phyloP scores from a whole-genome alignment of 2,329 filamentous ascomycete species.

The Tolypocladium tundrense region DNA sequence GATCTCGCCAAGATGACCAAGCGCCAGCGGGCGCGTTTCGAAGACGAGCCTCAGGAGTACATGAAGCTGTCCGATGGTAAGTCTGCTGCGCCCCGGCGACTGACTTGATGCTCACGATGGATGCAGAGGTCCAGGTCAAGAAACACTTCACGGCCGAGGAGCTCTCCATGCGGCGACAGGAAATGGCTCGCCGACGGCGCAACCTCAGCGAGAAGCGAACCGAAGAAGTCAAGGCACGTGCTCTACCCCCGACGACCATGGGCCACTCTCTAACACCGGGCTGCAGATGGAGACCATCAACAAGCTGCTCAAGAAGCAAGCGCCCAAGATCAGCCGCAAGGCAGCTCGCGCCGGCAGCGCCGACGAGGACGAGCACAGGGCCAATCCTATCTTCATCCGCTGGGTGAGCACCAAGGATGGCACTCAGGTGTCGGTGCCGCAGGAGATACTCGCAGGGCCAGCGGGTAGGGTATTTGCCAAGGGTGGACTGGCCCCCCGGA shows the following conservation, averaged over 20 bases:
- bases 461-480: slow-evolving; percentile 47
- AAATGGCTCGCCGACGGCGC: slow-evolving; percentile 50
- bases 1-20: slow-evolving; percentile 52
- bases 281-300: slow-evolving; percentile 80
- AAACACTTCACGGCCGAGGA: slow-evolving; percentile 53
- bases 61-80: slow-evolving; percentile 52
- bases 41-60: slow-evolving; percentile 42
- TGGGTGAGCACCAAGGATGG: slow-evolving; percentile 62
- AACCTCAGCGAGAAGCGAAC: slow-evolving; percentile 56
- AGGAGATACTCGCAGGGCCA: slow-evolving; percentile 56
- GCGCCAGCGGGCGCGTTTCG: slow-evolving; percentile 48
- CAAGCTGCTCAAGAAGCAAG: slow-evolving; percentile 78
- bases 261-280: slow-evolving; percentile 1
- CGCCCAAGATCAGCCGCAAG: slow-evolving; percentile 59
- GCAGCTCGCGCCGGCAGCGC: slow-evolving; percentile 37
- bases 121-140: slow-evolving; percentile 51
- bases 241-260: background rate
- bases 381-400: slow-evolving; percentile 54
- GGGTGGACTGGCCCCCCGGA: slow-evolving; percentile 23
- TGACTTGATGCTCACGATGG: slow-evolving; percentile 3
- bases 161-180: slow-evolving; percentile 49
- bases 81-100: slow-evolving; percentile 7
- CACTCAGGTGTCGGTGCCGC: slow-evolving; percentile 52
- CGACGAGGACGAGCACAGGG: slow-evolving; percentile 35
- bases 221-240: slow-evolving; percentile 50